A percentile compares a stretch with the other conserved stretches of the same genome.
Conservation (phyloP, 2,329 filamentous ascomycete species). For the Colletotrichum sp. region DNA sequence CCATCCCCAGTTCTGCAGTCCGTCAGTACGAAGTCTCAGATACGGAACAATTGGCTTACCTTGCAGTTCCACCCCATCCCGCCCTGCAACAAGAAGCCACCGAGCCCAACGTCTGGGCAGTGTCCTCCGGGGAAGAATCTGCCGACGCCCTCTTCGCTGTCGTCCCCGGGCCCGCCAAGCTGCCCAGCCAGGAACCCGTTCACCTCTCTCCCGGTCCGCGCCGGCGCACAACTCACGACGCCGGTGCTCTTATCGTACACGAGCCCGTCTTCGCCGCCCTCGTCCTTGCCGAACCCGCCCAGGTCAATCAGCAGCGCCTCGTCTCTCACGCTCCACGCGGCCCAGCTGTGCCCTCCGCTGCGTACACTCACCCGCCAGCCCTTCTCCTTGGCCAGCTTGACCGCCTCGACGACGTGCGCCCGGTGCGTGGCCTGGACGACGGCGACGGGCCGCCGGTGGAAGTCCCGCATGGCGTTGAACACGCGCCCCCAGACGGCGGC, state of each 20-base stretch:
- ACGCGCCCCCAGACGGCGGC: constrained; percentile 37
- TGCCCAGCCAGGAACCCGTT: constrained; percentile 41
- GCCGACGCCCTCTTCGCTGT: constrained; percentile 26
- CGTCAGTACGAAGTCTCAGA: background rate
- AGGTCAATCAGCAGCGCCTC: constrained; percentile 48
- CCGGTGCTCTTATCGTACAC: constrained; percentile 40
- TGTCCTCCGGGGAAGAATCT: constrained; percentile 59
- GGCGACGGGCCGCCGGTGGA: constrained; percentile 40
- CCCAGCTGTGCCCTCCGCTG: constrained; percentile 55
- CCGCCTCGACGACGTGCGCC: constrained; percentile 41
- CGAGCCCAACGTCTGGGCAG: constrained; percentile 62
- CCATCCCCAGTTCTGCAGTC: constrained; percentile 57
- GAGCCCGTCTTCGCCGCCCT: constrained; percentile 32
- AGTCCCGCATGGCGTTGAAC: constrained; percentile 46
- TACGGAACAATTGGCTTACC: constrained; percentile 32
- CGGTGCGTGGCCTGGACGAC: constrained; percentile 43
- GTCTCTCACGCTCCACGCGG: constrained; percentile 53
- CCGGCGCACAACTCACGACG: constrained; percentile 48
- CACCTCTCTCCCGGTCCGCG: constrained; percentile 49
- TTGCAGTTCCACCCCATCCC: constrained; percentile 65
- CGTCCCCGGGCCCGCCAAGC: constrained; percentile 1
- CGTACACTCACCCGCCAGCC: constrained; percentile 47
- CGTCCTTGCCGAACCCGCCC: background rate
- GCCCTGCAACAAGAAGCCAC: constrained; percentile 60
- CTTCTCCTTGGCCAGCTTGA: constrained; percentile 38